Evolutionary conservation across 805 yeast genomes (phyloP), one percentile per base, ranked within the genome.

Genomic region (Spathaspora arborariae): DNA sequence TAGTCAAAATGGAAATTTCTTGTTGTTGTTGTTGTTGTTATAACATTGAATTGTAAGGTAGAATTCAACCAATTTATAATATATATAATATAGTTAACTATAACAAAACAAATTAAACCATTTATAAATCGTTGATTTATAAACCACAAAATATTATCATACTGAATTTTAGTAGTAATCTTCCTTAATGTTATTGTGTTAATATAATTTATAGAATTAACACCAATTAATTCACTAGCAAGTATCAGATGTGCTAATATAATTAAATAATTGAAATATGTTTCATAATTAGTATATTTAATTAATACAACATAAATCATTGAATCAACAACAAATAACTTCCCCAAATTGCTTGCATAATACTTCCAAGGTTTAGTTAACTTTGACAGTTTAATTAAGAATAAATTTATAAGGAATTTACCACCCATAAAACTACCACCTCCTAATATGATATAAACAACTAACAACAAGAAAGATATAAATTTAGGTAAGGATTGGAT

Each of bases 381-480:
- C 4, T 10, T 4, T n/a, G 35, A 30, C 8, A 16, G n/a, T 30
- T 40, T 20, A 11, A 22, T 40, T 48, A 56, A 49, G n/a, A 58
- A 47, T 1, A 58, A 45, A 35, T 54, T 54, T 16, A 62, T 54
- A 22, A 65, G 47, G 22, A 58, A 34, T 42, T 56, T 60, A 10
- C 68, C 68, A 8, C 65, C 64, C 22, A 63, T 47, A 15, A 63
- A 51, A 36, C 58, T 62, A 36, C 68, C 58, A 11, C 67, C 66
- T 47, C 67, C 66, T 47, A 63, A 58, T 20, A 65, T 49, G 9
- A 54, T 50, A 46, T 61, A 64, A 5, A 59, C 45, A 9, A 54
- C 38, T 27, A 64, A 54, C 16, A 62, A 51, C 13, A 56, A 26
- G 42, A 64, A 53, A 19, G 65, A 60, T 21, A 58, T 33, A 42